Percentiles rank a stretch among this genome's conserved stretches.
Evolutionary conservation across 1,284 basidiomycete species (phyloP).

Genomic region (Microbotryum intermedium): DNA sequence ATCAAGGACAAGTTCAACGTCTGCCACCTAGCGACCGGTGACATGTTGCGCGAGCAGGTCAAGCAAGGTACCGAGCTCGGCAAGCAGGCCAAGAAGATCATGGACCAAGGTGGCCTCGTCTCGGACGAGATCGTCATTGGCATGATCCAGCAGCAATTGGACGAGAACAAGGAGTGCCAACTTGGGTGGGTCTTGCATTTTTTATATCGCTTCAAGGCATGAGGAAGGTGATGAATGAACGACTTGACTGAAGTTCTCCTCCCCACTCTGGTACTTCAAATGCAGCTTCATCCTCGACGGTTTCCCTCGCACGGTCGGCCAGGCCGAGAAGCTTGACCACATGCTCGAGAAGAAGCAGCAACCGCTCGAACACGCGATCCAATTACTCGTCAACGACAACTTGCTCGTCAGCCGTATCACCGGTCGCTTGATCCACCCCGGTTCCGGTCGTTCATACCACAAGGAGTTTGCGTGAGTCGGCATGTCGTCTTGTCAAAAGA

Average conservation of each 20-base stretch:
- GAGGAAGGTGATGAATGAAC: background rate
- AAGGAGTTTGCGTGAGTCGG: conserved; percentile 80
- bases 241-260: background rate
- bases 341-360: conserved; percentile 79
- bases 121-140: conserved; percentile 94
- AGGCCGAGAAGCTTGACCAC: conserved; percentile 88
- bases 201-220: too few relatives aligned
- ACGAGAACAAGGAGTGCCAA: conserved; percentile 84
- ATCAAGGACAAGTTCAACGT: conserved; percentile 90
- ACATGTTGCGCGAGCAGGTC: conserved; percentile 96
- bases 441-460: conserved; percentile 87
- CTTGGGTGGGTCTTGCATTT: conserved; percentile 62
- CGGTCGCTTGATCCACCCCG: conserved; percentile 83
- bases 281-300: conserved; percentile 91
- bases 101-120: conserved; percentile 90
- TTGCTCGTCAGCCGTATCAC: conserved; percentile 96
- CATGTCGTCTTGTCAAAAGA: background rate
- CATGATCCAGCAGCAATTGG: conserved; percentile 94
- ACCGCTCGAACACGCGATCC: conserved; percentile 75
- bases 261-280: background rate
- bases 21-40: conserved; percentile 95
- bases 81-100: conserved; percentile 90
- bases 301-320: conserved; percentile 96
- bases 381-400: conserved; percentile 87
- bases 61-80: conserved; percentile 77